Evolutionary conservation across 176 grass and related monocot species (phyloP), one percentile per base, ranked within the genome.

Genomic region (Oryza glumipatula): DNA sequence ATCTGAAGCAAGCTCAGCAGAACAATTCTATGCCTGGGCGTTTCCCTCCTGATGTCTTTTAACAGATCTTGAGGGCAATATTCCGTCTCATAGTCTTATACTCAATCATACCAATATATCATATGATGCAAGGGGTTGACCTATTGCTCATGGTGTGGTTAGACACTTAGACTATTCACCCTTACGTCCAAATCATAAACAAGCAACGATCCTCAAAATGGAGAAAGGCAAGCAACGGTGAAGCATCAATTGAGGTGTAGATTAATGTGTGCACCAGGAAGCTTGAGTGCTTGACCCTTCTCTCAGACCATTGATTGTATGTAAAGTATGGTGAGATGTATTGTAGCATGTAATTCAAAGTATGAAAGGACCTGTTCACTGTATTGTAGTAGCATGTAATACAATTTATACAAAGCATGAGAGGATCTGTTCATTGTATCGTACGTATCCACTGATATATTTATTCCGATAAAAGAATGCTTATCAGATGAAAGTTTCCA

Each of bases 1-100:
- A 94, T 89, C 76, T 94, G 19, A 83, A 87, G 86, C 92, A 89
- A 49, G 89, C 92, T 86, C 89, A 94, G 67, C 85, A 86, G 79
- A 86, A 84, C 63, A 84, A 64, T 64, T 78, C 92, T 21, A 86
- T 91, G 72, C 79, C 85, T 24, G 89, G 92, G 22, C 86, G 54
- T 84, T 91, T 86, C 43, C 81, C 77, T 3, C 92, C 81, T 89
- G 89, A 91, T 78, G 79, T 94, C 26, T 91, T 91, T 83, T 94
- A 85, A 86, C 63, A 69, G 11, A 8, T 33, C 5, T 78, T 7
- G 72, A 22, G 49, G 26, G 11, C 16, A 9, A 32, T 84, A 56
- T 17, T 22, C 28, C 36, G 79, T 58, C 61, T 82, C 60, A n/a
- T 3, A n/a, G 15, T 67, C 60, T 82, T 46, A 17, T 2, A 32